Conservation (phyloP, 2,329 filamentous ascomycete genomes). For the Incumbomyces delicatus region DNA sequence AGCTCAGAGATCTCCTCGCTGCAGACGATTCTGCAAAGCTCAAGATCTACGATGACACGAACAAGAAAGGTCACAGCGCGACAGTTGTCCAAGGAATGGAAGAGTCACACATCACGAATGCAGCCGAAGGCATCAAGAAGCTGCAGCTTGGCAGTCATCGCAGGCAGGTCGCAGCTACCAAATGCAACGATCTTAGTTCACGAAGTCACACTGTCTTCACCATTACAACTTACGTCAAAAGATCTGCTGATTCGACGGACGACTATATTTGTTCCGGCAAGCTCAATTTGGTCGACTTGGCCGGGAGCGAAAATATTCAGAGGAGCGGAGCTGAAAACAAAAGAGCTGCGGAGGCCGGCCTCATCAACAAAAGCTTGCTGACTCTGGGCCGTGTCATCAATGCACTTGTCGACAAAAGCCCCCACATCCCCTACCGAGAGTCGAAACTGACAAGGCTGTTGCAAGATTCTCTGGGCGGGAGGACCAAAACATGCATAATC, state of each 20-base stretch:
- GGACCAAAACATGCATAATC: constrained; percentile 97
- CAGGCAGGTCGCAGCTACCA: constrained; percentile 97
- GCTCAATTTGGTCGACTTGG: constrained; percentile 90
- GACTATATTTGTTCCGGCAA: constrained; percentile 88
- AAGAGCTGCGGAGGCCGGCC: constrained; percentile 82
- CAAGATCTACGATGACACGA: constrained; percentile 90
- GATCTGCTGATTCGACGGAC: constrained; percentile 69
- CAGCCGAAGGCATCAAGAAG: constrained; percentile 75
- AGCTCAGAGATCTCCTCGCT: constrained; percentile 79
- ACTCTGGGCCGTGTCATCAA: constrained; percentile 96
- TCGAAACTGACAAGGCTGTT: constrained; percentile 90
- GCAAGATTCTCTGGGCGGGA: constrained; percentile 91
- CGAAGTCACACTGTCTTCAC: constrained; percentile 97
- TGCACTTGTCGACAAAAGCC: constrained; percentile 78
- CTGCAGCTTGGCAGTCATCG: constrained; percentile 84
- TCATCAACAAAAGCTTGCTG: constrained; percentile 96
- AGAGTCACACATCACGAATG: constrained; percentile 81
- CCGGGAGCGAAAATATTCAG: constrained; percentile 95
- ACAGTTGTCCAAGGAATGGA: constrained; percentile 97
- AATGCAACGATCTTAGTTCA: constrained; percentile 96
- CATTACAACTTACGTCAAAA: constrained; percentile 83
- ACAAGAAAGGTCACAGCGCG: constrained; percentile 69
- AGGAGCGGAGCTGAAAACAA: constrained; percentile 97
- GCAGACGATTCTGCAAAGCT: constrained; percentile 73
- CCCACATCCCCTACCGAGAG: constrained; percentile 86